Evolutionary conservation across 768 basidiomycete genomes (phyloP), one percentile per base, ranked within the genome.

Genomic region (Tylopilus subfusipes): DNA sequence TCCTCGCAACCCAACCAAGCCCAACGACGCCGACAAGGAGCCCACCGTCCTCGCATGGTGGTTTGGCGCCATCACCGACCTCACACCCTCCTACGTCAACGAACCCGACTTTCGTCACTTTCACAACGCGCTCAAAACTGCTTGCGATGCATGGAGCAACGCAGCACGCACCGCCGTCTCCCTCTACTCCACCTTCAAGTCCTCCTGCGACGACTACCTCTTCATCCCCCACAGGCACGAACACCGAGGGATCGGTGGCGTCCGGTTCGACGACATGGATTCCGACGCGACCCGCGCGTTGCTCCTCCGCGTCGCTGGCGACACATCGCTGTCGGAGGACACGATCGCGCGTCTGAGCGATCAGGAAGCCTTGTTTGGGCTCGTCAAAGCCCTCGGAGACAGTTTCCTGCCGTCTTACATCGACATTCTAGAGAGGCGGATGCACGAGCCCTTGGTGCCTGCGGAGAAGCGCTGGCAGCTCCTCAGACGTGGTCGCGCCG

Each of bases 261-360:
- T 83, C 55, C 81, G 81, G 63, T 83, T 83, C 59, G 82, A 83
- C 63, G 79, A 82, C 59, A 69, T 82, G 52, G 61, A 68, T 38
- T 58, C 68, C 1, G 69, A 71, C 18, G 59, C 59, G 14, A 62
- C 64, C 42, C 66, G 62, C 40, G 31, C 56, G 22, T 51, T 74
- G 29, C 64, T 76, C 12, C 1, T 3, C 1, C 38, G 30, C 4
- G 13, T 31, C 8, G 29, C n/a, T 13, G 44, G n/a, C 19, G 27
- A 14, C 16, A 8, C 25, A 13, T n/a, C 31, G 27, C 24, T 48
- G 21, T 14, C 53, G 19, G 53, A 54, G 19, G 42, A 53, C 25
- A 38, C 45, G 1, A 48, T 64, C 42, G 42, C 52, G 6, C 44
- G 48, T n/a, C n/a, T 57, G 55, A 57, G 63, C 38, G 57, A 64